Conservation (phyloP, 805 yeast genomes). For the Candida montana region DNA sequence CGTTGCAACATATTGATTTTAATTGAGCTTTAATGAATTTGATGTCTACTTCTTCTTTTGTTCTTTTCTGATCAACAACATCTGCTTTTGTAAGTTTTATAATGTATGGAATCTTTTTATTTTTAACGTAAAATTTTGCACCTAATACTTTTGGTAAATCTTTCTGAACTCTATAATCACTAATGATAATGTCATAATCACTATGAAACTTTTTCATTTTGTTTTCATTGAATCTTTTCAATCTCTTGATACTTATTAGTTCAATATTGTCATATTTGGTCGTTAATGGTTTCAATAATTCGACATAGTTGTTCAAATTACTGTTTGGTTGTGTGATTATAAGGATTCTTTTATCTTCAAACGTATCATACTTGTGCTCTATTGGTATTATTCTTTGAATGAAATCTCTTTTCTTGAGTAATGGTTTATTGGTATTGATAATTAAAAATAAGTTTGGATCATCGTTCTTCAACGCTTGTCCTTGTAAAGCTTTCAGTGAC, state of each 20-base stretch:
- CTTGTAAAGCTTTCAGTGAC: conserved; percentile 7
- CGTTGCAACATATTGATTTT: conserved; percentile 55
- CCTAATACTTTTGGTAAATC: conserved; percentile 56
- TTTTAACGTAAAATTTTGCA: conserved; percentile 53
- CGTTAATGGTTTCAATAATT: conserved; percentile 9
- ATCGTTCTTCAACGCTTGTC: neutral
- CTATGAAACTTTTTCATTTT: conserved; percentile 44
- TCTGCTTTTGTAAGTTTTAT: conserved; percentile 22
- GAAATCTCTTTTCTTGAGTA: conserved; percentile 40
- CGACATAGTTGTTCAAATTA: conserved; percentile 21
- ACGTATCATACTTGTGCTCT: neutral
- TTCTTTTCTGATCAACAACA: conserved; percentile 3
- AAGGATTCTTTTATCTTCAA: conserved; percentile 30
- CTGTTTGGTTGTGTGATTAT: conserved; percentile 61
- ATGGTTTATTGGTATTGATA: conserved; percentile 42
- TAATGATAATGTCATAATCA: conserved; percentile 62
- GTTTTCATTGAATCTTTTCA: conserved; percentile 49
- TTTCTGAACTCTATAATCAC: conserved; percentile 64
- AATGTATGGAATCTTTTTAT: conserved; percentile 63
- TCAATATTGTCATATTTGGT: conserved; percentile 15
- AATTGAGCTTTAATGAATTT: conserved; percentile 60
- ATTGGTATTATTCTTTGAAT: conserved; percentile 58
- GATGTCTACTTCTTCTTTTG: conserved; percentile 41
- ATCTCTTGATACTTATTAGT: conserved; percentile 39
- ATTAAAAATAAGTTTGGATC: conserved; percentile 27